phyloP scores from a whole-genome alignment of 1,139 yeast species.

The Protomyces inouyei region DNA sequence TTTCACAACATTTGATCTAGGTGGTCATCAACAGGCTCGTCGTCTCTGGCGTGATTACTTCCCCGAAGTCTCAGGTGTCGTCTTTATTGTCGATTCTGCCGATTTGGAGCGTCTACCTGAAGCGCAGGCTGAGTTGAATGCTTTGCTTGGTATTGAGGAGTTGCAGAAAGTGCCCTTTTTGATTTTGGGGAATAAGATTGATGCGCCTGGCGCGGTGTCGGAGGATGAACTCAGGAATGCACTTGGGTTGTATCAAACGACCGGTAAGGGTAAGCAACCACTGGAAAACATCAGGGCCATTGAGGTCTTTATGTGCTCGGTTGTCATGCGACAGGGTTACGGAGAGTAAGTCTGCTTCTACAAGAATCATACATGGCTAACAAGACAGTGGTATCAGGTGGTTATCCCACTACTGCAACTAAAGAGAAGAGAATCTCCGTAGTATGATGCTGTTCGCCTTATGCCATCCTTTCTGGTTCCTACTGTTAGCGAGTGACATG shows the following conservation, averaged over 20 bases:
- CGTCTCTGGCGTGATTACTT: constrained; percentile 98
- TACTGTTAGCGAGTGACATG: not conserved
- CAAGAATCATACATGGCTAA: not conserved
- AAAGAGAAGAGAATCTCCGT: not conserved
- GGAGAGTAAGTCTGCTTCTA: constrained; percentile 57
- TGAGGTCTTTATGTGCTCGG: constrained; percentile 95
- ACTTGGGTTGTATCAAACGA: constrained; percentile 78
- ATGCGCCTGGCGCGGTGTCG: constrained; percentile 85
- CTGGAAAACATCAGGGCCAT: constrained; percentile 83
- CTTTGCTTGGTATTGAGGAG: constrained; percentile 86
- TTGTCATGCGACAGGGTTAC: constrained; percentile 79
- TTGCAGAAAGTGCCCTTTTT: constrained; percentile 84
- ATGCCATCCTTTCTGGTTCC: not conserved
- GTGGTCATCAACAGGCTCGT: constrained; percentile 98
- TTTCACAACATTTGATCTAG: constrained; percentile 95
- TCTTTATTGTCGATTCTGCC: constrained; percentile 93
- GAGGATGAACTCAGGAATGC: constrained; percentile 93
- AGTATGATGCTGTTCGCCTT: not conserved
- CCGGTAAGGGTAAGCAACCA: constrained; percentile 64
- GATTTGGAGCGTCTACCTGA: constrained; percentile 94
- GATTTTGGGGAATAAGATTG: constrained; percentile 93
- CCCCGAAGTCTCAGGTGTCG: constrained; percentile 98
- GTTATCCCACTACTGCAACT: constrained; percentile 23
- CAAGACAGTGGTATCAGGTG: constrained; percentile 13
- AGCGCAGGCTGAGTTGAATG: constrained; percentile 90